Conservation (phyloP, 2,329 filamentous ascomycete species). For the Davidsoniella neocaledoniae region DNA sequence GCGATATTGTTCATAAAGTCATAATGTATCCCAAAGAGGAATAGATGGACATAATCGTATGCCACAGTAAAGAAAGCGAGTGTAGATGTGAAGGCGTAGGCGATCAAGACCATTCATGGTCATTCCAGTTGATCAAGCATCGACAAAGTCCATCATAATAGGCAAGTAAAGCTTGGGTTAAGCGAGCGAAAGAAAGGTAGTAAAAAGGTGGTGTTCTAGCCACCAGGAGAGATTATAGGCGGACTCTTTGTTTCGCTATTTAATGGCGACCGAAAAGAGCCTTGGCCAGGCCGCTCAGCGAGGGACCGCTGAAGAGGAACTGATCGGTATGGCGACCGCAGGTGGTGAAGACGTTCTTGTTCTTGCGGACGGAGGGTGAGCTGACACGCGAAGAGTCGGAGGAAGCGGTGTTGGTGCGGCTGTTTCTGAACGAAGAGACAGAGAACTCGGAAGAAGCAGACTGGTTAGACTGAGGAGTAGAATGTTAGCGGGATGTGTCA, state of each 20-base stretch:
- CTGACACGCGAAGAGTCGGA: not conserved
- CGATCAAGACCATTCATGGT: no score
- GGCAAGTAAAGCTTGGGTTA: no score
- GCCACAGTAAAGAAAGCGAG: no score
- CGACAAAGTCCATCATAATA: no score
- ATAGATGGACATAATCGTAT: no score
- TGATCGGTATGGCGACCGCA: conserved; percentile 39
- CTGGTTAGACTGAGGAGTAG: not conserved
- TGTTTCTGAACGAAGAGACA: not conserved
- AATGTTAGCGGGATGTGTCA: conserved; percentile 2
- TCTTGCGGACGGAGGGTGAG: conserved; percentile 20
- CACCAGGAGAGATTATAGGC: not conserved
- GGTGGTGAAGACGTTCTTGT: conserved; percentile 34
- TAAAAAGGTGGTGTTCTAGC: not conserved
- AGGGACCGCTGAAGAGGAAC: conserved; percentile 33
- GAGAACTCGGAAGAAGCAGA: conserved; percentile 6
- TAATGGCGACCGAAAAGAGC: conserved; percentile 19
- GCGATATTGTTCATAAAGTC: no score
- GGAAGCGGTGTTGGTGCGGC: not conserved
- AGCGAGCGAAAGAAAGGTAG: not conserved
- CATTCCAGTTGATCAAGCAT: no score
- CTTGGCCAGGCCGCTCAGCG: conserved; percentile 27
- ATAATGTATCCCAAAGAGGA: no score
- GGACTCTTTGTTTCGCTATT: not conserved
- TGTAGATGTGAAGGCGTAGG: no score